Conservation (phyloP, 192 early-diverging fungal species). For the Umbelopsis ramanniana region DNA sequence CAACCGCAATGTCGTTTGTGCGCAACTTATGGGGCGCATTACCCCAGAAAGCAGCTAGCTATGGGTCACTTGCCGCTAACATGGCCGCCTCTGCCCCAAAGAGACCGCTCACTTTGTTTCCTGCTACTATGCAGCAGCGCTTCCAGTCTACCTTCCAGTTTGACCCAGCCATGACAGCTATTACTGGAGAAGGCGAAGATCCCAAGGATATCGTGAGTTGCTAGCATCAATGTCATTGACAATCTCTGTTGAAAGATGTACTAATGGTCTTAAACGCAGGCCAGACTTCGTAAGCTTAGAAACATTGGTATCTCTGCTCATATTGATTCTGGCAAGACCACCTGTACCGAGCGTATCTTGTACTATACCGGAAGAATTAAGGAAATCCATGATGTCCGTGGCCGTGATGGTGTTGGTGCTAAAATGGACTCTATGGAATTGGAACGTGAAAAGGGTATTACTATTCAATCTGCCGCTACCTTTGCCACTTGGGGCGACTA, state of each 20-base stretch:
- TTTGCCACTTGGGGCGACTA: conserved; percentile 80
- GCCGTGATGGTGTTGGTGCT: conserved; percentile 89
- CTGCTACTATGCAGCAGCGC: conserved; percentile 26
- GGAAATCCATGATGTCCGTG: conserved; percentile 88
- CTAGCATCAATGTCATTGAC: not conserved
- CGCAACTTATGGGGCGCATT: conserved; percentile 35
- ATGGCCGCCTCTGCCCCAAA: conserved; percentile 21
- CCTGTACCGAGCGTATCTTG: conserved; percentile 82
- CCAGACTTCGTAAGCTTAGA: conserved; percentile 66
- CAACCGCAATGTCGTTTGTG: conserved; percentile 37
- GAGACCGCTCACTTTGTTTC: conserved; percentile 30
- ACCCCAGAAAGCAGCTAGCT: conserved; percentile 26
- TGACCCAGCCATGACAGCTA: conserved; percentile 19
- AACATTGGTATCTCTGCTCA: conserved; percentile 92
- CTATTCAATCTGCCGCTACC: conserved; percentile 88
- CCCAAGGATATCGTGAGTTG: conserved; percentile 32
- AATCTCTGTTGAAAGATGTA: not conserved
- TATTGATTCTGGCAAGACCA: conserved; percentile 90
- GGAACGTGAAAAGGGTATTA: conserved; percentile 93
- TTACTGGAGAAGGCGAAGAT: conserved; percentile 21
- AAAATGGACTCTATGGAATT: conserved; percentile 99
- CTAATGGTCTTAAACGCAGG: conserved; percentile 27
- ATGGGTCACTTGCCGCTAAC: not conserved
- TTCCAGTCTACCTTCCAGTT: conserved; percentile 33
- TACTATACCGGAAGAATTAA: conserved; percentile 89